phyloP scores from a whole-genome alignment of 495 filamentous ascomycete species.

The Neurospora terricola region DNA sequence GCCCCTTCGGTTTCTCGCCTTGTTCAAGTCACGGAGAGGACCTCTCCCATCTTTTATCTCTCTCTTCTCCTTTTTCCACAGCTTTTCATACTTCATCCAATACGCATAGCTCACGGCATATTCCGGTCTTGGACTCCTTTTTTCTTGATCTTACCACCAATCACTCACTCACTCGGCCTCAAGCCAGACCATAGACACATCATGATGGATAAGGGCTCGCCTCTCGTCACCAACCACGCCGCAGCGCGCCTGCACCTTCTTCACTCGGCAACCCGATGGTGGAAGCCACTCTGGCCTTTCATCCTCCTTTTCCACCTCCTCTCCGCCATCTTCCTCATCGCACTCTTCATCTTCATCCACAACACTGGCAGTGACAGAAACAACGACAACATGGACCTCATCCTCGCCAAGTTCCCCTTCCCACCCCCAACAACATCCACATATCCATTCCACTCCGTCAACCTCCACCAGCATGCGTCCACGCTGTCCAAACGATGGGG shows the following conservation, averaged over 20 bases:
- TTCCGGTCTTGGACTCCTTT: too few species aligned
- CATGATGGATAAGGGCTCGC: not conserved
- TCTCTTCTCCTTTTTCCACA: too few species aligned
- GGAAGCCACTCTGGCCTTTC: not conserved
- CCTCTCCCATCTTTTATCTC: not conserved
- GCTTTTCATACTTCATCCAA: too few species aligned
- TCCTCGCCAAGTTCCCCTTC: not conserved
- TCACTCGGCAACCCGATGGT: not conserved
- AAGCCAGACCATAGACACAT: not conserved
- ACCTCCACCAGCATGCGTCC: not conserved
- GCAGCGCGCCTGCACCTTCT: not conserved
- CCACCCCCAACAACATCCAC: not conserved
- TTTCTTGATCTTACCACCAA: too few species aligned
- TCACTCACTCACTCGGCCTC: too few species aligned
- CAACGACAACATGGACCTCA: not conserved
- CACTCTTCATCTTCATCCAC: not conserved
- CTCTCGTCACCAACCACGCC: not conserved
- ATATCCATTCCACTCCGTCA: not conserved
- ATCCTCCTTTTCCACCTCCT: not conserved
- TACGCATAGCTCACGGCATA: too few species aligned
- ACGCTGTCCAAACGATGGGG: not conserved
- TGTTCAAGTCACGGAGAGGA: not conserved
- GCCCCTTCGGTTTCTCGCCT: not conserved
- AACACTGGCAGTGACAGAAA: not conserved
- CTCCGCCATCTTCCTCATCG: not conserved